Evolutionary conservation across 1,284 basidiomycete genomes (phyloP), one percentile per base, ranked within the genome.

Genomic region (Ceratobasidium sp.): DNA sequence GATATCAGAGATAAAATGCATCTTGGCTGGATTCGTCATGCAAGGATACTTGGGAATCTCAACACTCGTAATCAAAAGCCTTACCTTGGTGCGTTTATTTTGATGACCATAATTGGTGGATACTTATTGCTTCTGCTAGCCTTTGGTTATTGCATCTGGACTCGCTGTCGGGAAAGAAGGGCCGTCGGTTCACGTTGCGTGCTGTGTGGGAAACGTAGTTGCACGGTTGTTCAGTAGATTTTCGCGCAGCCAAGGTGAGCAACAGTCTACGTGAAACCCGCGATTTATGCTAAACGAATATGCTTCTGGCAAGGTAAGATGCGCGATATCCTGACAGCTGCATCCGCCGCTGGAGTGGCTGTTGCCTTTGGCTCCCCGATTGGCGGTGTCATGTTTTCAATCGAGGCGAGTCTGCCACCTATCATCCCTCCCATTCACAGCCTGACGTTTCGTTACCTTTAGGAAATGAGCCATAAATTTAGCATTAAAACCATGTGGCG

Each of bases 1-100:
- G 67, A 99, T 99, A 70, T 94, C 95, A 27, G 97, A 99, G 80
- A 98, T 99, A 81, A 99, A 99, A 77, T 98, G 96, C 78, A 98
- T 99, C 74, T 82, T 99, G 22, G 93, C 93, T 4, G 97, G 97
- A 0, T 99, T 99, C 79, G 86, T 95, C 75, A 98, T 99, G 89
- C 90, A 96, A 78, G 94, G 94, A 0, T 99, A 92, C 77, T 84
- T 99, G 42, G 91, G 94, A 12, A 87, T 92, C 71, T 87, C 89
- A 79, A 99, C 96, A 0, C 89, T 98, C 73, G 82, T 88, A 71
- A 91, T 98, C 78, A 98, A 98, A 82, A 93, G 91, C 75, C 80
- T 98, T 42, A 94, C 94, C 7, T 80, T 98, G 73, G 94, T 96
- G 72, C 75, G 90, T 73, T n/a, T 80, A 32, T 53, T n/a, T 52